A percentile compares a stretch with the other conserved stretches of the same genome.
Evolutionary conservation across 257 asterid genomes (phyloP).

Genomic region (Mitragyna speciosa): DNA sequence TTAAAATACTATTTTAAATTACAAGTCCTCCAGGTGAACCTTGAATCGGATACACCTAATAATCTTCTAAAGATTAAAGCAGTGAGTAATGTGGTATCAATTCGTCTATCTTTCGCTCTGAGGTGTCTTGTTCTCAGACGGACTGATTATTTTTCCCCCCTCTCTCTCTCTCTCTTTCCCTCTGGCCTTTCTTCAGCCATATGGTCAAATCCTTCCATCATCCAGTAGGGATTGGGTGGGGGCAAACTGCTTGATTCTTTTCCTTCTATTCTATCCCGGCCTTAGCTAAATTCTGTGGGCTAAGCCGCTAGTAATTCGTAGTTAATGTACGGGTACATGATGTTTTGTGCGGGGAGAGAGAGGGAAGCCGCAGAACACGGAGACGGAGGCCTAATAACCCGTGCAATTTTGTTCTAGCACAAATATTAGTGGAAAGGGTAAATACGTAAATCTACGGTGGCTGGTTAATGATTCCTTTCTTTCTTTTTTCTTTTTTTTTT

Average conservation of each 20-base stretch:
- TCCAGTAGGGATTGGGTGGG: background rate
- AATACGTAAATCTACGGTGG: background rate
- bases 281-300: background rate
- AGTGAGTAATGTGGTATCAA: background rate
- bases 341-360: background rate
- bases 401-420: background rate
- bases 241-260: background rate
- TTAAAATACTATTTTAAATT: no score
- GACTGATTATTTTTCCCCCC: no score
- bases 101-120: background rate
- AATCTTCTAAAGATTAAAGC: background rate
- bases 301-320: no score
- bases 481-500: no score
- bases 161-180: background rate
- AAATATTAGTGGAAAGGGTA: background rate
- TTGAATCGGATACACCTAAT: no score
- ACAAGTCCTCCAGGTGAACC: no score
- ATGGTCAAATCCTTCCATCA: no score
- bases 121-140: background rate
- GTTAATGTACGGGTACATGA: no score
- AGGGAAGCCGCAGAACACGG: background rate
- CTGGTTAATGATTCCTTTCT: background rate
- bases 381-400: background rate
- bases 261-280: background rate
- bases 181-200: no score